Conservation (phyloP, 2,329 filamentous ascomycete genomes). For the Trichoderma asperellum region DNA sequence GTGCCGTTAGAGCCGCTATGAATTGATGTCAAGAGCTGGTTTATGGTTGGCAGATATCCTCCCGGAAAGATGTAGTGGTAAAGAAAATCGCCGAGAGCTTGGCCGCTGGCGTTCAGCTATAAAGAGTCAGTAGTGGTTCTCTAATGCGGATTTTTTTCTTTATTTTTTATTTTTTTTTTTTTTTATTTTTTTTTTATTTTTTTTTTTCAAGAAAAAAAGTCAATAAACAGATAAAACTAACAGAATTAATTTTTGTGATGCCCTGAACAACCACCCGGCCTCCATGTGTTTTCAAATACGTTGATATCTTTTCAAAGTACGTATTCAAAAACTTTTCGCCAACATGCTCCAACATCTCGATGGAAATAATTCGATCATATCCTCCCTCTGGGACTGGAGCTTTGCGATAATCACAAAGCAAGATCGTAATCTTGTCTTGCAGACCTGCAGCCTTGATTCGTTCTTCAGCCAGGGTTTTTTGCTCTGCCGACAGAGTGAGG, state of each 20-base stretch:
- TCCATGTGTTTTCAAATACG: constrained; percentile 64
- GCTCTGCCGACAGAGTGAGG: constrained; percentile 68
- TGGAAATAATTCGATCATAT: constrained; percentile 73
- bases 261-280: constrained; percentile 73
- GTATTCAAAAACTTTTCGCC: constrained; percentile 67
- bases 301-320: constrained; percentile 68
- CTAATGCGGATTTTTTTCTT: too few species aligned
- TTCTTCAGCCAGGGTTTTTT: constrained; percentile 68
- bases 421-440: constrained; percentile 62
- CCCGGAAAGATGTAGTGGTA: constrained; percentile 71
- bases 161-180: too few species aligned
- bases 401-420: constrained; percentile 69
- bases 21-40: constrained; percentile 63
- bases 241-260: constrained; percentile 60
- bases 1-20: constrained; percentile 61
- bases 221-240: not conserved
- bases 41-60: constrained; percentile 66
- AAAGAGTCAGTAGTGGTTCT: not conserved
- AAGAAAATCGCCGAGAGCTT: not conserved
- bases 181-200: too few species aligned
- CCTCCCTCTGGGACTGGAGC: constrained; percentile 55
- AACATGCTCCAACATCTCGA: constrained; percentile 78
- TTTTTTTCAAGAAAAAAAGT: too few species aligned
- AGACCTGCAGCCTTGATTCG: constrained; percentile 65
- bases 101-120: constrained; percentile 3